A percentile compares a stretch with the other conserved stretches of the same genome.
Evolutionary conservation across 306 rosid species (phyloP).

Genomic region (Acacia acuminata): DNA sequence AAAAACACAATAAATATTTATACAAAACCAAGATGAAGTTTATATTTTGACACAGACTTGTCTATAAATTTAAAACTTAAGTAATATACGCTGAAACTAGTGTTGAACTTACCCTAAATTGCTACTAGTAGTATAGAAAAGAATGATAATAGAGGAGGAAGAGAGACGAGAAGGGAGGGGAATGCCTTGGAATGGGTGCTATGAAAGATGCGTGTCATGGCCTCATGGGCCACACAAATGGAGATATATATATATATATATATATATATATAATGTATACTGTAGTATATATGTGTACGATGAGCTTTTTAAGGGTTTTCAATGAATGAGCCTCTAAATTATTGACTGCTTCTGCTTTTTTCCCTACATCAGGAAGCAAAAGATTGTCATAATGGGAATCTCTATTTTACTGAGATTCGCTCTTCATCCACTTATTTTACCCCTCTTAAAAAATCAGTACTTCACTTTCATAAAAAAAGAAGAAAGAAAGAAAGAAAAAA

Average conservation of each 20-base stretch:
- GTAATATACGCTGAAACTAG: too few species aligned
- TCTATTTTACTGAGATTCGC: neutral
- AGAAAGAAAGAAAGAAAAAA: too few species aligned
- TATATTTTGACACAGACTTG: too few species aligned
- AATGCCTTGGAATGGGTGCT: neutral
- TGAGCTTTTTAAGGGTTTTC: neutral
- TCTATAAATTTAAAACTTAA: too few species aligned
- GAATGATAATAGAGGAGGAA: neutral
- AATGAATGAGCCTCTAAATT: neutral
- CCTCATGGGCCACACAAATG: neutral
- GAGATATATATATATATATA: too few species aligned
- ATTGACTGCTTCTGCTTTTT: neutral
- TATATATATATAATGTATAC: neutral
- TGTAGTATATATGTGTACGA: neutral
- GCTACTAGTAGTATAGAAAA: neutral
- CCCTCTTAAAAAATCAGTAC: neutral
- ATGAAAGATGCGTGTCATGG: conserved; percentile 16
- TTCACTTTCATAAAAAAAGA: too few species aligned
- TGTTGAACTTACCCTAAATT: neutral
- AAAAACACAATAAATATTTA: too few species aligned
- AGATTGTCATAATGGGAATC: conserved; percentile 2
- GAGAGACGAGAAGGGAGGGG: neutral
- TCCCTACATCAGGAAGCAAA: conserved; percentile 1
- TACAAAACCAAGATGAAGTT: too few species aligned
- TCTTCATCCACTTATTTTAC: neutral